Evolutionary conservation across 192 early-diverging fungal genomes (phyloP).

Genomic region (Entomortierella beljakovae): DNA sequence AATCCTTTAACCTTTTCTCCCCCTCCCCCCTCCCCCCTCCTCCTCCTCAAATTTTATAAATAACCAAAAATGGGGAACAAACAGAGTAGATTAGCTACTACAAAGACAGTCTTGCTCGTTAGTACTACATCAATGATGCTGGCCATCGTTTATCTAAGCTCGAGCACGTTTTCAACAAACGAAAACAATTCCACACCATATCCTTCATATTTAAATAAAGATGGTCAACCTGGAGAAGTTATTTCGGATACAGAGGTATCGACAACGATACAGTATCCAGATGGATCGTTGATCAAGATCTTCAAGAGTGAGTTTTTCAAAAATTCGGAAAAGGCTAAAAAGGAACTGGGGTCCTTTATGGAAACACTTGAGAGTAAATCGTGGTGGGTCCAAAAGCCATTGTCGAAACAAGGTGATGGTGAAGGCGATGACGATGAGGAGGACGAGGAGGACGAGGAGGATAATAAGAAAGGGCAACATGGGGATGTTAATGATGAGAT

Average conservation of each 20-base stretch:
- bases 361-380: slow-evolving; percentile 18
- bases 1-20: too few species aligned
- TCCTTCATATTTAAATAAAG: too few species aligned
- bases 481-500: neutral
- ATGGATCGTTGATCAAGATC: slow-evolving; percentile 14
- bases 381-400: slow-evolving; percentile 6
- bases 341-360: slow-evolving; percentile 32
- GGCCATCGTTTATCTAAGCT: slow-evolving; percentile 10
- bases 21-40: slow-evolving; percentile 4
- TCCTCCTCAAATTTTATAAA: neutral
- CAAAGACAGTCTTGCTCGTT: slow-evolving; percentile 11
- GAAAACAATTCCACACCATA: neutral
- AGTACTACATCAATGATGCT: slow-evolving; percentile 19
- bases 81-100: neutral
- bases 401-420: neutral
- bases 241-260: slow-evolving; percentile 9
- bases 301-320: slow-evolving; percentile 35
- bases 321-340: slow-evolving; percentile 9
- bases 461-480: slow-evolving; percentile 4
- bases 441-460: slow-evolving; percentile 26
- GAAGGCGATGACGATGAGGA: neutral
- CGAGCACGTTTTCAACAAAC: neutral
- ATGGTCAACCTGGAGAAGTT: neutral
- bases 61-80: slow-evolving; percentile 2
- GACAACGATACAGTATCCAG: slow-evolving; percentile 5